Evolutionary conservation across 192 early-diverging fungal genomes (phyloP), one percentile per base, ranked within the genome.

Genomic region (Ambispora gerdemannii): DNA sequence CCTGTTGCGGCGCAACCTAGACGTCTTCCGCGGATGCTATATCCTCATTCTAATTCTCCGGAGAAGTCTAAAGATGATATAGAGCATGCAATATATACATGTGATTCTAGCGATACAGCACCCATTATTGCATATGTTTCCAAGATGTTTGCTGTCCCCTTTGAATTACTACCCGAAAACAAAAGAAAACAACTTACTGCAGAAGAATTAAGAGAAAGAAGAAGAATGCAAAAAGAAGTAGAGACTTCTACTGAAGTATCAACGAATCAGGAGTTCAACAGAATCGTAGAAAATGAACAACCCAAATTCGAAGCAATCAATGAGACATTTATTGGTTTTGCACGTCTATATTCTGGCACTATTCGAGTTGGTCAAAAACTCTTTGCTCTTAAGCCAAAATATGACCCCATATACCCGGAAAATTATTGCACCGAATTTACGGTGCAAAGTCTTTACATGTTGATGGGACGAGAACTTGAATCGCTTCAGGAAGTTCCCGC

Each of bases 381-480:
- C 22, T 88, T 92, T 78, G 93, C 96, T 0, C 76, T 99, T 50
- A 93, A 94, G 50, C 97, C 97, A 49, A 99, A 98, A 78, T 98
- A 92, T 76, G 86, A 93, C 49, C 90, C 92, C 11, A 72, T 72
- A 24, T 63, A 84, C 2, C 85, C 87, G 2, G 77, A 78, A 3
- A 63, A 75, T 30, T 84, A 88, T 64, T 83, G 87, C 38, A 84
- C 88, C 31, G 84, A 94, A 73, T 80, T 96, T 25, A 89, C 77
- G 0, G 86, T 98, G 33, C 76, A 90, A 36, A 83, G 81, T 34
- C 78, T 99, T 47, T 99, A 94, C 59, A 81, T 99, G 83, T 86
- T 98, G 77, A 99, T 99, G 97, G 97, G 97, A 4, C 83, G 94
- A 30, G 97, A 99, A 50, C 77, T 99, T 59, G 87, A 92, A 70